Base-by-base conservation (phyloP, 805 yeast species). In the Starmerella sp. region DNA sequence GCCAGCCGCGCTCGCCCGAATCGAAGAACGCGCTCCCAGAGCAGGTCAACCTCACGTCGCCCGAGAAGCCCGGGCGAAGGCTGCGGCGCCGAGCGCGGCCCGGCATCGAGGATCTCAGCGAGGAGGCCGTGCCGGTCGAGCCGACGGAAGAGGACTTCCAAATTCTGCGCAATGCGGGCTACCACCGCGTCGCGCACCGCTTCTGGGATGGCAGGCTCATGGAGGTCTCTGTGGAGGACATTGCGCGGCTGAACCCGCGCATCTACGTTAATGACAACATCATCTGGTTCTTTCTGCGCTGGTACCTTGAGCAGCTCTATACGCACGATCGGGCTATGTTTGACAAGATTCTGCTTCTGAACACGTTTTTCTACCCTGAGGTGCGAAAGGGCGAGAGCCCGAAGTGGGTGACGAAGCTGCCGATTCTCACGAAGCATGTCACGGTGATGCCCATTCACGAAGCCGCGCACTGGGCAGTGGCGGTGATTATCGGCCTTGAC, bases 261-360 rank as follows among this genome's bases (percentile, higher is more conserved):
- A 86, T 85, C 58, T 91, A 95, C 90, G 79, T 93, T 49, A 91
- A 93, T 70, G 98, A 93, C 65, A 78, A 84, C 0, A 73, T 93
- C 50, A 83, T 93, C 54, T 96, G 88, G 67, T 91, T 91, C 66
- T 89, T 86, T 63, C 73, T 87, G 73, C 63, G 66, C 62, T 51
- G 63, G 65, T 42, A 52, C 32, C 62, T 53, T 47, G 67, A 51
- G 48, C 56, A 57, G 52, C 73, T 70, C 57, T 74, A 10, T 31
- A 60, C n/a, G 56, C 57, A 13, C 6, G 62, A 65, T 5, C 63
- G 70, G 4, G 61, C 72, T 11, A 51, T 60, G 8, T 68, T 71
- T 2, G 65, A 69, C 8, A 74, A 77, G 4, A 77, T 73, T 2
- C 75, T 77, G 62, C 74, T 89, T 1, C 78, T 93, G 67, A 86